phyloP scores from a whole-genome alignment of 208 protist species.

The Crithidia bombi region DNA sequence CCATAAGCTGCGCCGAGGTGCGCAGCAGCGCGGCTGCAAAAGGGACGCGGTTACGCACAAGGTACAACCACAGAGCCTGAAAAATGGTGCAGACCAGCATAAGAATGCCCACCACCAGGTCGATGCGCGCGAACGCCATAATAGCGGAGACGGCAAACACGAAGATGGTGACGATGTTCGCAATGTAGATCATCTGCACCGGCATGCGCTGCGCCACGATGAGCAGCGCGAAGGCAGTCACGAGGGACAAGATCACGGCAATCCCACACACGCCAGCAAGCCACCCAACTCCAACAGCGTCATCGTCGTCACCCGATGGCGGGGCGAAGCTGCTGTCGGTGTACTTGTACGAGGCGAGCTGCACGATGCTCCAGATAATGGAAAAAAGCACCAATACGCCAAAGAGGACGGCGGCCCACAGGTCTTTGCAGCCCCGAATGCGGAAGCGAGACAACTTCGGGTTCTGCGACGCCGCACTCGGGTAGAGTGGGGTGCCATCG shows the following conservation, averaged over 20 bases:
- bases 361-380: constrained; percentile 63
- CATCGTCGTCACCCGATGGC: not conserved
- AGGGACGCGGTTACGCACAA: constrained; percentile 74
- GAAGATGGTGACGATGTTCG: constrained; percentile 47
- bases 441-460: constrained; percentile 71
- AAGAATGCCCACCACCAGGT: constrained; percentile 43
- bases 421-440: constrained; percentile 66
- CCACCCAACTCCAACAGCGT: not conserved
- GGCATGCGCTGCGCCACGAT: constrained; percentile 29
- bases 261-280: not conserved
- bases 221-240: constrained; percentile 25
- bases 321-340: not conserved
- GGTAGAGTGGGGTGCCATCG: constrained; percentile 68
- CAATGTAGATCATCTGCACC: constrained; percentile 60
- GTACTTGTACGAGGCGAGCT: constrained; percentile 46
- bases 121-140: constrained; percentile 34
- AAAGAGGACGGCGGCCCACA: constrained; percentile 78
- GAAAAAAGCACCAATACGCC: constrained; percentile 49
- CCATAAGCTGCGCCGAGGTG: constrained; percentile 46
- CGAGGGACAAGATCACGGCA: constrained; percentile 16
- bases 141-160: constrained; percentile 41
- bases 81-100: constrained; percentile 43
- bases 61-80: constrained; percentile 57
- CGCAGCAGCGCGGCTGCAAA: constrained; percentile 76
- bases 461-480: constrained; percentile 36